Conservation (phyloP, 306 rosid genomes). For the Cajanus cajan region DNA sequence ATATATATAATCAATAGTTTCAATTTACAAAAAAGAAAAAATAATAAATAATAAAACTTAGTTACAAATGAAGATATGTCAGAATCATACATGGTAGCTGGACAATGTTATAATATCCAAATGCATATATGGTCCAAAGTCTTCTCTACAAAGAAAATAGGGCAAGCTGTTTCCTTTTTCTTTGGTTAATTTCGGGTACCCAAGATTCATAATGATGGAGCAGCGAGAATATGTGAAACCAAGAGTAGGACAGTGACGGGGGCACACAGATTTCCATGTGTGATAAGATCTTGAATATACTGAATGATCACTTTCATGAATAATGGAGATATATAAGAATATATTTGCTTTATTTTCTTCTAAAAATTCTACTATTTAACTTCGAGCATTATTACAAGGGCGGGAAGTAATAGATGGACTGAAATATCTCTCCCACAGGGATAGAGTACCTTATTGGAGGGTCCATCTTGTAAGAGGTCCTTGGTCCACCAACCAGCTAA, state of each 20-base stretch:
- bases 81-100: too few species aligned
- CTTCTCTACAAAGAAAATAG: conserved; percentile 29
- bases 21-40: too few species aligned
- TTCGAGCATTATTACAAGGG: conserved; percentile 27
- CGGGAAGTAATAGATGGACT: conserved; percentile 21
- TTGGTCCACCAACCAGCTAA: conserved; percentile 54
- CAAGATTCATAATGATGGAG: conserved; percentile 22
- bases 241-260: conserved; percentile 47
- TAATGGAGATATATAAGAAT: conserved; percentile 4
- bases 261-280: conserved; percentile 55
- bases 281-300: conserved; percentile 26
- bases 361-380: neutral
- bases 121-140: conserved; percentile 14
- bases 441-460: conserved; percentile 22
- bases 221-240: conserved; percentile 27
- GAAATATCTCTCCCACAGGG: conserved; percentile 8
- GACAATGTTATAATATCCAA: neutral
- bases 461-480: conserved; percentile 36
- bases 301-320: conserved; percentile 48
- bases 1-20: too few species aligned
- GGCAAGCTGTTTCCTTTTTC: neutral
- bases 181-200: conserved; percentile 18
- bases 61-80: too few species aligned
- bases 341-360: neutral
- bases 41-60: too few species aligned